Evolutionary conservation across 2,329 filamentous ascomycete species (phyloP).

Genomic region (Gnomoniopsis sp.): DNA sequence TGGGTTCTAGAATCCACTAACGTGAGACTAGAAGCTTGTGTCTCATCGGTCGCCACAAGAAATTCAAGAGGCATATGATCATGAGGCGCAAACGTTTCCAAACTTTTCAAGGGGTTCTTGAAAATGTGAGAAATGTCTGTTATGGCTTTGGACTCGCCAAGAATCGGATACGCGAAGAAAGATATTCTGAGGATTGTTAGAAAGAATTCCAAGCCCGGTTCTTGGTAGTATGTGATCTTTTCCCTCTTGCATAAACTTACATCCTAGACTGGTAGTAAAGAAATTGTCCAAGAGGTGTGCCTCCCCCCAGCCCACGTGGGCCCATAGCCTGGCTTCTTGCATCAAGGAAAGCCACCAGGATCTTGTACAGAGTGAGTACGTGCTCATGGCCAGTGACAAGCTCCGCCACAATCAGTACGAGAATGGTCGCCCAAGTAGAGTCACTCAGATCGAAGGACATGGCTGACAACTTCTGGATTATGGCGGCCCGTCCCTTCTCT

Average conservation of each 20-base stretch:
- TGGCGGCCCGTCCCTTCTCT: constrained; percentile 12
- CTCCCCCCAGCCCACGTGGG: neutral
- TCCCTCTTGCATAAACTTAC: constrained; percentile 5
- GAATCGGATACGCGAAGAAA: constrained; percentile 9
- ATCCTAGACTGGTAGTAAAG: constrained; percentile 11
- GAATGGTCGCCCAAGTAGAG: constrained; percentile 11
- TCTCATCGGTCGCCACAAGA: neutral
- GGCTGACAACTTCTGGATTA: constrained; percentile 7
- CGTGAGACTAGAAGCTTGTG: neutral
- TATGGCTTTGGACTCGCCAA: constrained; percentile 12
- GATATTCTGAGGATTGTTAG: constrained; percentile 7
- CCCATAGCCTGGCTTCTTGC: neutral
- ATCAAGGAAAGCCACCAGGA: constrained; percentile 13
- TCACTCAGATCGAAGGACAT: constrained; percentile 11
- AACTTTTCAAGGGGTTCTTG: constrained; percentile 1
- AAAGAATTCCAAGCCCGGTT: neutral
- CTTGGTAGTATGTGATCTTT: no score
- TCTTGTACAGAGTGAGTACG: constrained; percentile 12
- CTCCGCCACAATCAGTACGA: constrained; percentile 14
- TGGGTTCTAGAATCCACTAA: neutral
- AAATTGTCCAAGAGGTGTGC: constrained; percentile 3
- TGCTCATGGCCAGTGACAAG: constrained; percentile 16
- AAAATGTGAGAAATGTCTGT: constrained; percentile 8
- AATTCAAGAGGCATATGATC: neutral
- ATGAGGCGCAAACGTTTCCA: neutral